Evolutionary conservation across 352 stramenopile genomes (phyloP), one percentile per base, ranked within the genome.

Genomic region (Phytophthora cactorum): DNA sequence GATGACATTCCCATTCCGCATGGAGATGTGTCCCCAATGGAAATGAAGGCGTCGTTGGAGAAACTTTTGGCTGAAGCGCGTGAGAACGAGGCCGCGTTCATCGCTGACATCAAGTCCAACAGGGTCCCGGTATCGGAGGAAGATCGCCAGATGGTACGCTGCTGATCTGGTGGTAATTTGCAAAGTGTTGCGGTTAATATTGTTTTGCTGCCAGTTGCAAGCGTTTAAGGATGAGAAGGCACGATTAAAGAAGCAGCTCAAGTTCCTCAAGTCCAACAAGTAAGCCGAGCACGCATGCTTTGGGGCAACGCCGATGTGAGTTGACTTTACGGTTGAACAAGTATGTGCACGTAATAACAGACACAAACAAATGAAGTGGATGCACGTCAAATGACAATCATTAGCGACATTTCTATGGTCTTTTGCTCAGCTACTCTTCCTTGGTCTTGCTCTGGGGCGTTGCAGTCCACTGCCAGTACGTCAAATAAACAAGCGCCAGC

Each of bases 171-270:
- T 45, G 14, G 10, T 55, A 66, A 43, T 45, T 0, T 22, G 31
- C 29, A 47, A n/a, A 27, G 29, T 49, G 27, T 10, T 12, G 12
- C 32, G 14, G 8, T 25, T 61, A 27, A 63, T 36, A 31, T 6
- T 54, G 3, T 59, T 41, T 54, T 67, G 63, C 12, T 63, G 10
- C 63, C 62, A 95, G 87, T 43, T 91, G 39, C 79, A 94, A 79
- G 86, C 85, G 34, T 95, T 90, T 72, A 94, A 94, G 63, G 83
- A 93, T 60, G 88, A 96, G 63, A 96, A 96, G 61, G 76, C 85
- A 22, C 78, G 86, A 70, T 64, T 95, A 64, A 93, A 96, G 66
- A 90, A 93, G 68, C 79, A 96, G 68, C 83, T 96, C 60, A 91
- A 92, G 70, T 82, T 90, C 38, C 45, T 93, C 60, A 82, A 89